phyloP scores from a whole-genome alignment of 2,329 filamentous ascomycete genomes.

The Fusarium oxysporum region DNA sequence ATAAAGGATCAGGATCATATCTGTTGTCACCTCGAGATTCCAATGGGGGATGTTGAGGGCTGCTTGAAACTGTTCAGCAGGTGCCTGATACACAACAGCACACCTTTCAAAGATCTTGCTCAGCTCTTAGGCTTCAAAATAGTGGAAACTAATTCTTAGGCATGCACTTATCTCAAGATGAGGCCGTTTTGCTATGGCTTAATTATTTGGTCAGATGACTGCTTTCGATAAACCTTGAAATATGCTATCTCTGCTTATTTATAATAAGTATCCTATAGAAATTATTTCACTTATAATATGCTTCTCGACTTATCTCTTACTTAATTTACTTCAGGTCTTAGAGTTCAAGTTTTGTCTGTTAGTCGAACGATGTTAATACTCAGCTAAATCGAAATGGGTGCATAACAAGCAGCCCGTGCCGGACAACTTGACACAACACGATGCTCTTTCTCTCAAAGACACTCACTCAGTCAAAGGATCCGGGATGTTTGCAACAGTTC shows the following conservation, averaged over 20 bases:
- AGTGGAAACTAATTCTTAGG: rapidly evolving
- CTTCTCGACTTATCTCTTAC: rapidly evolving
- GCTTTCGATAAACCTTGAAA: not conserved
- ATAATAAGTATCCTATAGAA: rapidly evolving
- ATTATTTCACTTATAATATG: not conserved
- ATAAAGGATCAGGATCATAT: not conserved
- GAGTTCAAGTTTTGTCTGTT: not conserved
- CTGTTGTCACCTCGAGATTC: not conserved
- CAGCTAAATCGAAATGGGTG: not conserved
- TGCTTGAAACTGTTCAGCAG: not conserved
- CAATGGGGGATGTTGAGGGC: rapidly evolving
- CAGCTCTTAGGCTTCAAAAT: rapidly evolving
- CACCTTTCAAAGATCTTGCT: rapidly evolving
- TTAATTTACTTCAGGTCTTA: rapidly evolving
- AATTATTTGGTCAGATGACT: too few relatives aligned
- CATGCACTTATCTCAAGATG: not conserved
- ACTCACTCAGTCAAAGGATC: rapidly evolving
- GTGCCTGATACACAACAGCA: rapidly evolving
- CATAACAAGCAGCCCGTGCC: not conserved
- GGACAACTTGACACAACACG: not conserved
- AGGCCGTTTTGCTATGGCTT: not conserved
- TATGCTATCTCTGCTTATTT: not conserved
- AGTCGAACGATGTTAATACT: rapidly evolving
- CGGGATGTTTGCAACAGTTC: rapidly evolving
- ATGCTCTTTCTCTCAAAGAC: not conserved